phyloP scores from a whole-genome alignment of 2,329 filamentous ascomycete species.

The Fusarium pseudocircinatum region DNA sequence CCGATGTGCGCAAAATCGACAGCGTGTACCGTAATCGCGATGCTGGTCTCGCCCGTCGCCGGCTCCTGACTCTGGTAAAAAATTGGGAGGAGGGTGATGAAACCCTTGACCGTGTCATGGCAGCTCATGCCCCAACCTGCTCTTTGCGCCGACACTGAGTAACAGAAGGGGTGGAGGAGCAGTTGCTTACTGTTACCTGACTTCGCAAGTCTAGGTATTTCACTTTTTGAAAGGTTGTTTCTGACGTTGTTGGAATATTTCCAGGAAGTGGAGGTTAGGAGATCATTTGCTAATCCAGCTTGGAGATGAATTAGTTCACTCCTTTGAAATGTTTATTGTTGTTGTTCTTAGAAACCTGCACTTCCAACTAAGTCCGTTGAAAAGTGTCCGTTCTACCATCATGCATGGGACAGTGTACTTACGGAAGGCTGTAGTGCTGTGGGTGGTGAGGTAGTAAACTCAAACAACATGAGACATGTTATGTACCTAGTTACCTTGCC shows the following conservation, averaged over 20 bases:
- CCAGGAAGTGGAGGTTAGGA: neutral
- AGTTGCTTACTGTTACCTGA: neutral
- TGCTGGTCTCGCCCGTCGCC: slow-evolving; percentile 49
- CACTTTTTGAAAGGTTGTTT: neutral
- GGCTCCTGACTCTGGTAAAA: slow-evolving; percentile 49
- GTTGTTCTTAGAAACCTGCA: neutral
- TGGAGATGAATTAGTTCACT: neutral
- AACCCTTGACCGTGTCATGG: slow-evolving; percentile 50
- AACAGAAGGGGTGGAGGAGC: neutral
- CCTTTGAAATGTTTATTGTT: neutral
- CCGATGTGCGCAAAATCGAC: slow-evolving; percentile 55
- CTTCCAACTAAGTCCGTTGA: neutral
- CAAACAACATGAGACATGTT: neutral
- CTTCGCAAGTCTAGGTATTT: neutral
- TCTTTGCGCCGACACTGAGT: slow-evolving; percentile 31
- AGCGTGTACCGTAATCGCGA: slow-evolving; percentile 56
- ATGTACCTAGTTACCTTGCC: neutral
- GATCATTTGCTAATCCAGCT: neutral
- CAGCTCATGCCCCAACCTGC: slow-evolving; percentile 44
- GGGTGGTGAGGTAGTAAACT: neutral
- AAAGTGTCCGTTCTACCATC: neutral
- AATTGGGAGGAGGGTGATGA: slow-evolving; percentile 54
- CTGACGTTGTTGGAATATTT: neutral
- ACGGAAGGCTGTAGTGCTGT: neutral
- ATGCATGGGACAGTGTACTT: neutral